Evolutionary conservation across 176 grass and related monocot genomes (phyloP).

Genomic region (Raddia distichophylla): DNA sequence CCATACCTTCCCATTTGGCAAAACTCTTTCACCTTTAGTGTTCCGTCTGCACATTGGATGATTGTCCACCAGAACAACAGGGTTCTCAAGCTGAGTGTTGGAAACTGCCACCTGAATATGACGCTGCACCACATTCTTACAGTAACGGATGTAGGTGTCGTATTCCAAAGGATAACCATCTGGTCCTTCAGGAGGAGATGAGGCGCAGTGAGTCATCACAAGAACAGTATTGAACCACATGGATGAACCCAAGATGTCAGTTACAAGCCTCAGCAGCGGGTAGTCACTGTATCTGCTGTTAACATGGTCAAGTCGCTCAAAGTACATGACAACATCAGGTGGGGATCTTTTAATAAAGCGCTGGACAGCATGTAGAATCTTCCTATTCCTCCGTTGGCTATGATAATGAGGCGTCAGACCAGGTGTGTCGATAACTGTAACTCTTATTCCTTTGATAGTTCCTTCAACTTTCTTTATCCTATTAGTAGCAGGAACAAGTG

Average conservation of each 20-base stretch:
- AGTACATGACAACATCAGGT: slow-evolving; percentile 82
- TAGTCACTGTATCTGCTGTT: slow-evolving; percentile 64
- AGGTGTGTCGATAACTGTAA: slow-evolving; percentile 89
- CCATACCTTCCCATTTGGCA: slow-evolving; percentile 70
- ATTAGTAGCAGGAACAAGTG: slow-evolving; percentile 55
- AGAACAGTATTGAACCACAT: slow-evolving; percentile 94
- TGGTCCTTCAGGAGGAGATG: slow-evolving; percentile 75
- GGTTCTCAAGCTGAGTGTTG: slow-evolving; percentile 75
- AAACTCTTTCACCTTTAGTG: slow-evolving; percentile 71
- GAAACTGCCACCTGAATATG: slow-evolving; percentile 64
- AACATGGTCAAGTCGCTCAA: slow-evolving; percentile 75
- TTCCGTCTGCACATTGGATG: slow-evolving; percentile 70
- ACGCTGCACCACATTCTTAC: slow-evolving; percentile 63
- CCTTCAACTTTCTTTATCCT: slow-evolving; percentile 63
- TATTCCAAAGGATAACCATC: slow-evolving; percentile 83
- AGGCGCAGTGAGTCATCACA: slow-evolving; percentile 81
- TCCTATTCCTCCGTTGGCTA: slow-evolving; percentile 63
- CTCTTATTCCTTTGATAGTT: slow-evolving; percentile 77
- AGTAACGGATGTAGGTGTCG: slow-evolving; percentile 66
- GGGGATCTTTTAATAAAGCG: slow-evolving; percentile 70
- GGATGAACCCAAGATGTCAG: slow-evolving; percentile 79
- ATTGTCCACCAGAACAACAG: slow-evolving; percentile 76
- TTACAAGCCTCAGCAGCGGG: slow-evolving; percentile 83
- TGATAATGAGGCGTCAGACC: slow-evolving; percentile 61
- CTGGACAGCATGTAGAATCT: slow-evolving; percentile 72